Percentiles rank a stretch among this genome's conserved stretches.
Evolutionary conservation across 225 moss, liverwort and hornwort species (phyloP).

Genomic region (Polytrichum formosum): DNA sequence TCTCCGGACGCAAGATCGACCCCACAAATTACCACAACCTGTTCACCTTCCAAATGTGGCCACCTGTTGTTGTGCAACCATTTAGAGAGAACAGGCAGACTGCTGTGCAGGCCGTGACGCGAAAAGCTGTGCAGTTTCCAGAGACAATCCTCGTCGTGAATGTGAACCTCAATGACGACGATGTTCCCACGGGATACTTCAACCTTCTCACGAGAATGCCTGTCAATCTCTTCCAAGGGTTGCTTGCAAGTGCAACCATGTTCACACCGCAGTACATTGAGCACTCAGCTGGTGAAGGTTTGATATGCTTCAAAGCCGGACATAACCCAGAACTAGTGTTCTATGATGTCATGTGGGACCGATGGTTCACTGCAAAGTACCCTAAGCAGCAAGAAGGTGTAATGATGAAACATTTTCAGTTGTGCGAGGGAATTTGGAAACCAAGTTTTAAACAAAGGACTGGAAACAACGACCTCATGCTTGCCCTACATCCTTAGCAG

Average conservation of each 20-base stretch:
- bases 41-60: conserved; percentile 30
- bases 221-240: conserved; percentile 7
- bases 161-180: conserved; percentile 15
- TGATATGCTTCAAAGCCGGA: conserved; percentile 26
- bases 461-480: conserved; percentile 29
- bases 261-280: conserved; percentile 24
- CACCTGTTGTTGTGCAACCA: conserved; percentile 22
- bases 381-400: conserved; percentile 24
- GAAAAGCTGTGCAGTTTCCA: conserved; percentile 12
- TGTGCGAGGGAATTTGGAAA: conserved; percentile 30
- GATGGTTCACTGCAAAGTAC: conserved; percentile 20
- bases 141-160: conserved; percentile 30
- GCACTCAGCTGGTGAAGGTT: conserved; percentile 12
- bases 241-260: conserved; percentile 15
- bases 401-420: conserved; percentile 25
- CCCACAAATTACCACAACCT: conserved; percentile 21
- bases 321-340: conserved; percentile 18
- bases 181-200: conserved; percentile 15
- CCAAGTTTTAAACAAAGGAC: conserved; percentile 17
- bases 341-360: conserved; percentile 23
- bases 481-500: conserved; percentile 14
- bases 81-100: conserved; percentile 2
- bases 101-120: conserved; percentile 8
- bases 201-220: conserved; percentile 22
- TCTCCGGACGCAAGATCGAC: conserved; percentile 24